These are phyloP conservation scores for Schizopora paradoxa DNA, from an alignment of 1,284 basidiomycete genomes.

Conservation along the genomic window DNA sequence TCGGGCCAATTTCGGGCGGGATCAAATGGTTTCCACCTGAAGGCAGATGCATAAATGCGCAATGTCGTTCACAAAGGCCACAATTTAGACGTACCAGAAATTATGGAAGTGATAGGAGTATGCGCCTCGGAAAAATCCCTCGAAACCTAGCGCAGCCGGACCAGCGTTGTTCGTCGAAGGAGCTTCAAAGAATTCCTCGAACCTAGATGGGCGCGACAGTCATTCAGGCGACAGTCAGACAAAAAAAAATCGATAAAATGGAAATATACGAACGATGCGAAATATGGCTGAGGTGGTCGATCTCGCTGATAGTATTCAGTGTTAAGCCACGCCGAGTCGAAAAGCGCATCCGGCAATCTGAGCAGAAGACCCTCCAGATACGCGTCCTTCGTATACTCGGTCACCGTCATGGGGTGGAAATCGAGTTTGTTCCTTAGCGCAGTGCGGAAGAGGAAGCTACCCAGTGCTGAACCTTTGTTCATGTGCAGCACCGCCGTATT, in stretches of 20 bases:
- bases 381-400: slow-evolving; percentile 75
- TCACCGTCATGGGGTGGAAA: slow-evolving; percentile 85
- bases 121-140: slow-evolving; percentile 82
- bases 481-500: slow-evolving; percentile 84
- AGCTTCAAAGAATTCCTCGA: slow-evolving; percentile 77
- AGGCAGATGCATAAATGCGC: slow-evolving; percentile 7
- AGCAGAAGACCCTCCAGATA: slow-evolving; percentile 67
- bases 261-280: slow-evolving; percentile 55
- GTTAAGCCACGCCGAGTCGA: slow-evolving; percentile 85
- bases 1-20: slow-evolving; percentile 86
- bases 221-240: neutral
- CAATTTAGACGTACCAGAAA: slow-evolving; percentile 50
- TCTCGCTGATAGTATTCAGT: slow-evolving; percentile 79
- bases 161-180: slow-evolving; percentile 62
- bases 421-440: slow-evolving; percentile 82
- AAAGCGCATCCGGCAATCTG: slow-evolving; percentile 77
- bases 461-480: slow-evolving; percentile 77
- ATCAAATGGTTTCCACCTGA: slow-evolving; percentile 93
- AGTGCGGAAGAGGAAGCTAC: slow-evolving; percentile 78
- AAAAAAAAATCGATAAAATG: slow-evolving; percentile 2
- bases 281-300: slow-evolving; percentile 79
- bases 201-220: slow-evolving; percentile 36
- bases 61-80: slow-evolving; percentile 8
- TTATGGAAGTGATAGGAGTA: slow-evolving; percentile 88
- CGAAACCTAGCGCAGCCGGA: slow-evolving; percentile 73